Evolutionary conservation across 1,284 basidiomycete genomes (phyloP).

Genomic region (Caloboletus inedulis): DNA sequence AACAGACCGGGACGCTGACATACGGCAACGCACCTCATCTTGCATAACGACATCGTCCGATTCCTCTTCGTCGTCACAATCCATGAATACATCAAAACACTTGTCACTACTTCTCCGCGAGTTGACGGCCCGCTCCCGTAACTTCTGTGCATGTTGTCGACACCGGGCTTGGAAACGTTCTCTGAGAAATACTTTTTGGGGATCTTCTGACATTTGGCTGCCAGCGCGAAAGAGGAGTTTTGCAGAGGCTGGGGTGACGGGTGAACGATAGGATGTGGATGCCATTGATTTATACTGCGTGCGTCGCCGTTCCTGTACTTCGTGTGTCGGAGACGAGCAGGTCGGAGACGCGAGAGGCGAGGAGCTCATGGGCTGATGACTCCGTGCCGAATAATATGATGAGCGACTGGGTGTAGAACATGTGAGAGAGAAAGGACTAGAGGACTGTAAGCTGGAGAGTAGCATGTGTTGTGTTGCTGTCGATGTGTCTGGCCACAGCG

Average conservation of each 20-base stretch:
- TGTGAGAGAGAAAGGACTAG: conserved; percentile 18
- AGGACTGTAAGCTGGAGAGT: conserved; percentile 17
- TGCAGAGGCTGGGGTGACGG: conserved; percentile 13
- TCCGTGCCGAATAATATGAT: conserved; percentile 27
- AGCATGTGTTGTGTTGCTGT: conserved; percentile 10
- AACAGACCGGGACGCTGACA: not conserved
- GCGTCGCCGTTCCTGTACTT: conserved; percentile 41
- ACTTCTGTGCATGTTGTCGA: conserved; percentile 54
- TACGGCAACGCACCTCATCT: conserved; percentile 49
- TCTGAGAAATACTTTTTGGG: conserved; percentile 50
- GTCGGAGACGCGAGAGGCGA: conserved; percentile 44
- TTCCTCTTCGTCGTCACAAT: conserved; percentile 51
- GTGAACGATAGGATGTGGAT: conserved; percentile 8
- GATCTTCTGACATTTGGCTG: conserved; percentile 30
- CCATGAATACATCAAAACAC: conserved; percentile 47
- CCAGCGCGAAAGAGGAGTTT: conserved; percentile 17
- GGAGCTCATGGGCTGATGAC: conserved; percentile 42
- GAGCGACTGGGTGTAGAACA: conserved; percentile 30
- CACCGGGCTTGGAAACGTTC: conserved; percentile 61
- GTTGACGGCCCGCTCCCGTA: conserved; percentile 48
- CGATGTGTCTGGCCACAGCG: not conserved
- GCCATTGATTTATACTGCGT: conserved; percentile 45
- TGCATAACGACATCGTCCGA: conserved; percentile 50
- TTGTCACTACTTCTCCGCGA: conserved; percentile 45
- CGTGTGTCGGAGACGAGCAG: conserved; percentile 40